Conservation (phyloP, 257 asterid species). For the Solanum acaule region DNA sequence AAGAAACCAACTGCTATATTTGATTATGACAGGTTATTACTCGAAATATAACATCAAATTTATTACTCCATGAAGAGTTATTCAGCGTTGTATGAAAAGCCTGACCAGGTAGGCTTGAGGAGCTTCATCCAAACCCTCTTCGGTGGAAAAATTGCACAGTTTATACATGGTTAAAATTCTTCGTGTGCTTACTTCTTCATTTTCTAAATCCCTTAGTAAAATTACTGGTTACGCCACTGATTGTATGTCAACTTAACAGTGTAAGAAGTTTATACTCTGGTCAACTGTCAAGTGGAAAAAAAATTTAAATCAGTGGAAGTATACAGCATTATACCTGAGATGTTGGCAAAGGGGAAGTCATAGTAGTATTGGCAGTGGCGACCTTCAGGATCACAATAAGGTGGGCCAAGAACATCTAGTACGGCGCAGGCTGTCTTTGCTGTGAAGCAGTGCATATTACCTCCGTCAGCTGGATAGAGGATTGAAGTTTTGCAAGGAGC, state of each 20-base stretch:
- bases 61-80: not conserved
- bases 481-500: constrained; percentile 57
- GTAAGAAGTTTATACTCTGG: not conserved
- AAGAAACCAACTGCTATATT: not conserved
- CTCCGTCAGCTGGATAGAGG: constrained; percentile 74
- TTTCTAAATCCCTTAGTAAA: not conserved
- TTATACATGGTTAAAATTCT: not conserved
- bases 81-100: not conserved
- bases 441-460: constrained; percentile 79
- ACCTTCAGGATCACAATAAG: constrained; percentile 67
- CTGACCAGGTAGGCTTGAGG: not conserved
- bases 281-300: not conserved
- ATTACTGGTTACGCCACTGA: not conserved
- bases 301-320: not conserved
- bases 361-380: constrained; percentile 77
- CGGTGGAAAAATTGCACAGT: not conserved
- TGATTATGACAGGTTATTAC: too few species aligned
- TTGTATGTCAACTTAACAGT: not conserved
- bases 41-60: not conserved
- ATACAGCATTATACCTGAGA: constrained; percentile 13
- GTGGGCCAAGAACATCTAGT: constrained; percentile 90
- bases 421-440: constrained; percentile 78
- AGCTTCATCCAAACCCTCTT: not conserved
- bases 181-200: not conserved
- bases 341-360: constrained; percentile 36